Evolutionary conservation across 2,329 filamentous ascomycete species (phyloP), one percentile per base, ranked within the genome.

Genomic region (Pseudogymnoascus pannorum): DNA sequence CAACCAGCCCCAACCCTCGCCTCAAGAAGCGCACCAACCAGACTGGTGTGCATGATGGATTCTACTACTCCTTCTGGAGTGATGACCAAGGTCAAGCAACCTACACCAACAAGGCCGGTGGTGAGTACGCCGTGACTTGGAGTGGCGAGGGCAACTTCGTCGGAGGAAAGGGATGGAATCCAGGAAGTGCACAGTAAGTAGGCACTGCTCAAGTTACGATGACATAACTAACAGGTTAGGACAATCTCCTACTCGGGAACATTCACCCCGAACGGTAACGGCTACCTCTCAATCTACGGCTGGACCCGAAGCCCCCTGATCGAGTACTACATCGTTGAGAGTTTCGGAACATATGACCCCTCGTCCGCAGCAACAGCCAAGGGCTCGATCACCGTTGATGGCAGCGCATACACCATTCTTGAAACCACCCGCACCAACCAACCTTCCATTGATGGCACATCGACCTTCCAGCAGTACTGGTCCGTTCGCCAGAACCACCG

Each of bases 301-400:
- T 84, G 81, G 80, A 80, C 78, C 2, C 72, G 69, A 20, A 76
- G 75, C 68, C 79, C 79, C 0, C 71, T 81, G n/a, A 74, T 83
- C 69, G 81, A 84, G 66, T 83, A 83, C 73, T 84, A 84, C 73
- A 78, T 84, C 63, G 75, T 84, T 65, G 81, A 84, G 63, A 71
- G 75, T n/a, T 79, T 77, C 67, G 79, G 77, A 59, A 75, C 75
- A 40, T 78, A 82, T 66, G 75, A 80, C 48, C 79, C 80, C 1
- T 74, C 75, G 61, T 75, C 77, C 66, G 79, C 74, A 16, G 76
- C 75, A 64, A 76, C 74, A 1, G 72, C 74, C 63, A 79, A 79
- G 68, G 82, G 81, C 24, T 77, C 76, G 61, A 76, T 85, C 64
- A 77, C 74, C 16, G 73, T 71, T 18, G 81, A 83, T 38, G 82